Evolutionary conservation across 1,139 yeast genomes (phyloP).

Genomic region (Sugiyamaella neomexicana): DNA sequence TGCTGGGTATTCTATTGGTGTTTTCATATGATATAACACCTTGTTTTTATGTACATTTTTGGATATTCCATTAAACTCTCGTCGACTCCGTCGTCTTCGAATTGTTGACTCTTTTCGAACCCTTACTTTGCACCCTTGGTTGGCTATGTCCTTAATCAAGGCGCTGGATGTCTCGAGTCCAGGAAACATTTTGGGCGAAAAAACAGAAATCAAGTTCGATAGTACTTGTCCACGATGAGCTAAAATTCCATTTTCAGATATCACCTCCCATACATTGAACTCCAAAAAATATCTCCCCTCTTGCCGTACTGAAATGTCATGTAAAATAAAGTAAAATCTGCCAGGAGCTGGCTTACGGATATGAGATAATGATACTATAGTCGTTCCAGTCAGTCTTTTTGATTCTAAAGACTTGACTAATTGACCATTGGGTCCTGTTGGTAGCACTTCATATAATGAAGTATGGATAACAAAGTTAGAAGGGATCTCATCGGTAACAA

Average conservation of each 20-base stretch:
- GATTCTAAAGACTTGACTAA: slow-evolving; percentile 18
- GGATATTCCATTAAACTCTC: slow-evolving; percentile 4
- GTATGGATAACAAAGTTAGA: slow-evolving; percentile 37
- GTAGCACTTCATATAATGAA: slow-evolving; percentile 26
- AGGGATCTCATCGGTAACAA: slow-evolving; percentile 31
- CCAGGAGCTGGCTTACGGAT: slow-evolving; percentile 34
- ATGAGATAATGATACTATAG: slow-evolving; percentile 33
- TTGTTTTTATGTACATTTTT: not conserved
- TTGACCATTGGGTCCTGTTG: slow-evolving; percentile 21
- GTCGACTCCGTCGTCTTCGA: slow-evolving; percentile 24
- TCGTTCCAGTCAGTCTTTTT: slow-evolving; percentile 33
- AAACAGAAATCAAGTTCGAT: slow-evolving; percentile 37
- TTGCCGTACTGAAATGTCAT: slow-evolving; percentile 40
- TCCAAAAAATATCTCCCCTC: slow-evolving; percentile 39
- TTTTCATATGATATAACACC: slow-evolving; percentile 5
- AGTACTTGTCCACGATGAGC: slow-evolving; percentile 33
- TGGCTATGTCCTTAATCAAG: slow-evolving; percentile 39
- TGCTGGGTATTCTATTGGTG: slow-evolving; percentile 12
- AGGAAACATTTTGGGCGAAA: slow-evolving; percentile 42
- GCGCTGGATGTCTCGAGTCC: slow-evolving; percentile 41
- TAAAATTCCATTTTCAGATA: slow-evolving; percentile 26
- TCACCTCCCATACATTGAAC: slow-evolving; percentile 37
- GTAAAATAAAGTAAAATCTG: slow-evolving; percentile 37
- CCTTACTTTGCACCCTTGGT: slow-evolving; percentile 41
- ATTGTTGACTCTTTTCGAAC: slow-evolving; percentile 37